A percentile compares a stretch with the other conserved stretches of the same genome.
Conservation (phyloP, 768 basidiomycete species). For the Mycena rebaudengoi region DNA sequence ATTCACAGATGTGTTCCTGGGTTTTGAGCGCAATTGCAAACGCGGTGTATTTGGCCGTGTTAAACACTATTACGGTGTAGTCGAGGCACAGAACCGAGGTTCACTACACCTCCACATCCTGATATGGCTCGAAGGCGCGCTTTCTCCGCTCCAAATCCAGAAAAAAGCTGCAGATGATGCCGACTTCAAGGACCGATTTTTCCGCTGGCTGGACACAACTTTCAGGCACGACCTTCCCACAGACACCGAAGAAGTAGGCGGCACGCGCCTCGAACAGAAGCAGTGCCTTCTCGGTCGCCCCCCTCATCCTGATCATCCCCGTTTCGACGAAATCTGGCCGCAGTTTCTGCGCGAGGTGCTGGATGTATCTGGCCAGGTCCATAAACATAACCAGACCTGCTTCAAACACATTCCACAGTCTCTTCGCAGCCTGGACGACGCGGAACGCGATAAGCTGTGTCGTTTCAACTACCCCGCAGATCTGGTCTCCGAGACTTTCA, state of each 20-base stretch:
- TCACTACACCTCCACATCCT: conserved; percentile 34
- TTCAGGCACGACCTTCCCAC: conserved; percentile 4
- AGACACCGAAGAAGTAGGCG: background rate
- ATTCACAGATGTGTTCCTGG: conserved; percentile 34
- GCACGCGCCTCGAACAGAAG: background rate
- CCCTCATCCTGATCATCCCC: conserved; percentile 1
- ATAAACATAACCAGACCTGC: too few relatives aligned
- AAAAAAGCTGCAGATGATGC: conserved; percentile 7
- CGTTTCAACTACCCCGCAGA: conserved; percentile 6
- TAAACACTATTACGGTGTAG: conserved; percentile 34
- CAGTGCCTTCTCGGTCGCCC: conserved; percentile 6
- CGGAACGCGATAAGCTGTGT: conserved; percentile 21
- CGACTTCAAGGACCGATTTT: background rate
- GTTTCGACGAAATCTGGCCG: background rate
- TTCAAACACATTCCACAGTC: too few relatives aligned
- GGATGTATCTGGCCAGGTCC: too few relatives aligned
- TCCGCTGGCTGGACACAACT: background rate
- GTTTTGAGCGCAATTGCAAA: conserved; percentile 18
- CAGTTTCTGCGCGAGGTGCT: too few relatives aligned
- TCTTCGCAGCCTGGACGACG: background rate
- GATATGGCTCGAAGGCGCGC: conserved; percentile 10
- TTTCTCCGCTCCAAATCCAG: background rate
- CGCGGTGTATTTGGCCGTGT: conserved; percentile 39
- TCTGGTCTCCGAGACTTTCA: background rate
- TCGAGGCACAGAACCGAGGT: conserved; percentile 41